Percentiles rank a stretch among this genome's conserved stretches.
phyloP scores from a whole-genome alignment of 2,329 filamentous ascomycete genomes.

The Pseudovirgaria hyperparasitica region DNA sequence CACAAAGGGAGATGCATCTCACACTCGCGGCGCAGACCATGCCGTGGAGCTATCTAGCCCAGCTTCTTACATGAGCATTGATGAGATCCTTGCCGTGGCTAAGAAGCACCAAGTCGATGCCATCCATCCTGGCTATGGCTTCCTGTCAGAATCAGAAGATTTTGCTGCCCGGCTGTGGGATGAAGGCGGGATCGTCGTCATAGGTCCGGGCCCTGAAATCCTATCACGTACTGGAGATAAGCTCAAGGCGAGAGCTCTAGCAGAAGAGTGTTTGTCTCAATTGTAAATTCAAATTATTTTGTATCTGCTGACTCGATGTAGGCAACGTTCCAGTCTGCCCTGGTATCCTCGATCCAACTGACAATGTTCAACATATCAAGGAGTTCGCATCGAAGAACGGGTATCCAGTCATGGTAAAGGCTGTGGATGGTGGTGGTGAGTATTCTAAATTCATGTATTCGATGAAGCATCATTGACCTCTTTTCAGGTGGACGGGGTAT shows the following conservation, averaged over 20 bases:
- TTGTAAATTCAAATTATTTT: background rate
- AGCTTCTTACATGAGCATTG: slow-evolving; percentile 40
- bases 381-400: slow-evolving; percentile 46
- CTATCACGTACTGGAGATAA: slow-evolving; percentile 45
- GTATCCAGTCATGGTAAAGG: slow-evolving; percentile 49
- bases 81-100: slow-evolving; percentile 33
- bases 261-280: slow-evolving; percentile 29
- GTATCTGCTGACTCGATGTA: slow-evolving; percentile 4
- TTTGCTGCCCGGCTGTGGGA: slow-evolving; percentile 38
- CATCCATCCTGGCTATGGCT: slow-evolving; percentile 48
- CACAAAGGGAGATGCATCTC: slow-evolving; percentile 41
- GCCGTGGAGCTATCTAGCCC: slow-evolving; percentile 39
- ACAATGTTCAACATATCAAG: slow-evolving; percentile 28
- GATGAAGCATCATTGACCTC: too few species aligned
- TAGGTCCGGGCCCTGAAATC: slow-evolving; percentile 46
- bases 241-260: slow-evolving; percentile 38
- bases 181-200: slow-evolving; percentile 34
- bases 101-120: slow-evolving; percentile 40
- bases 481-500: slow-evolving; percentile 49
- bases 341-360: slow-evolving; percentile 34
- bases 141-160: slow-evolving; percentile 45
- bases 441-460: too few species aligned
- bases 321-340: slow-evolving; percentile 38
- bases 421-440: slow-evolving; percentile 53
- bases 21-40: slow-evolving; percentile 39